Conservation (phyloP, 2,329 filamentous ascomycete genomes). For the Fusarium sublunatum region DNA sequence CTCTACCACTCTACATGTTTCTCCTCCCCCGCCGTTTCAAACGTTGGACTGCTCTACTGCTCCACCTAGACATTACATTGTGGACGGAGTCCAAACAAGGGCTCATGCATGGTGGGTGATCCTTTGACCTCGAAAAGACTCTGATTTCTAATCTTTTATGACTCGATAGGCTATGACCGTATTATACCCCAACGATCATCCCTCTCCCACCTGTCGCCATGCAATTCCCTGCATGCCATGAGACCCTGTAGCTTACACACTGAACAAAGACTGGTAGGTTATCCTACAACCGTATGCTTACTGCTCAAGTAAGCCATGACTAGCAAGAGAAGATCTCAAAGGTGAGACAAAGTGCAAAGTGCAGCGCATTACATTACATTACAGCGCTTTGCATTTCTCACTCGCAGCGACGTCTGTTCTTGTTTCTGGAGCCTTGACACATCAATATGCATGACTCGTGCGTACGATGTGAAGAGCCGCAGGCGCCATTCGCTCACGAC, state of each 20-base stretch:
- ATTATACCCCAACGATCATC: conserved; percentile 5
- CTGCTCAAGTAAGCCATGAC: background rate
- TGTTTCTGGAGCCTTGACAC: background rate
- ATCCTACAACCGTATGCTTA: background rate
- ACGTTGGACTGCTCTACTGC: conserved; percentile 28
- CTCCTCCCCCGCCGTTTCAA: conserved; percentile 39
- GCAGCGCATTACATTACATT: background rate
- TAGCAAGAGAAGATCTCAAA: background rate
- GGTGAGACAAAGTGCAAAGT: background rate
- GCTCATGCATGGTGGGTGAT: conserved; percentile 21
- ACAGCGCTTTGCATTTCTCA: background rate
- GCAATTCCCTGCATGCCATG: conserved; percentile 6
- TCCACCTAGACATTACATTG: conserved; percentile 25
- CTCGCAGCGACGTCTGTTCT: background rate
- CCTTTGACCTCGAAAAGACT: conserved; percentile 13
- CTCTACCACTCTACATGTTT: conserved; percentile 1
- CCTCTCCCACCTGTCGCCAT: background rate
- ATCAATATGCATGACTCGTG: conserved; percentile 21
- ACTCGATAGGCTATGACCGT: background rate
- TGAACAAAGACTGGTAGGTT: background rate
- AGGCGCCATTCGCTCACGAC: conserved; percentile 9
- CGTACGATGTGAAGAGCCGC: conserved; percentile 14
- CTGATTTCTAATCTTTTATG: conserved; percentile 11
- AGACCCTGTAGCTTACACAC: conserved; percentile 18
- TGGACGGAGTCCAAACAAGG: conserved; percentile 15